Evolutionary conservation across 1,284 basidiomycete genomes (phyloP), one percentile per base, ranked within the genome.

Genomic region (Naganishia albida): DNA sequence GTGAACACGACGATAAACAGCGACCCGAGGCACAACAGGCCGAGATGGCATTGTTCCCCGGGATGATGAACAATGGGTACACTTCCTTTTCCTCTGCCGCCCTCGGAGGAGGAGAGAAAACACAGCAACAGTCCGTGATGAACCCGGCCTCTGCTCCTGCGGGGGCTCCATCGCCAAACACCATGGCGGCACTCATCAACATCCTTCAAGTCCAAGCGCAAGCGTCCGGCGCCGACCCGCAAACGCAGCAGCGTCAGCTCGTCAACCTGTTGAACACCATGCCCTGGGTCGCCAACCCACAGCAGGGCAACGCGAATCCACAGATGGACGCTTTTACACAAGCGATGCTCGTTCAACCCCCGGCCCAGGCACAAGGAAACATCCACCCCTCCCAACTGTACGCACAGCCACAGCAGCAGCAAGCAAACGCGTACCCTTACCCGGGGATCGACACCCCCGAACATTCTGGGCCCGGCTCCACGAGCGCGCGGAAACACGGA

Each of bases 381-480:
- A 15, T 56, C 16, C 34, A 56, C 18, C 38, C 54, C n/a, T 18
- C 28, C n/a, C 34, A 56, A 15, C 38, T 28, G 10, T 30, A 28
- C 18, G 38, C 26, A 30, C n/a, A 57, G 38, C 54, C 28, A n/a
- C n/a, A n/a, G n/a, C n/a, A n/a, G n/a, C 12, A 18, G 13, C 16
- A 26, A 30, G 15, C 43, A 7, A 50, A 28, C 18, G n/a, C 18
- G 3, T 65, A 60, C 43, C 64, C 64, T 2, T 52, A 65, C 25
- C 64, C 64, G 3, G 64, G 64, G 1, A 46, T 65, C 48, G 56
- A 65, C n/a, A 65, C 64, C 3, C 64, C 64, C 13, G 64, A 65
- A 55, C 56, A 59, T 26, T 65, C 64, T 10, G 49, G 40, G 38
- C 34, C 50, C 15, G 30, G 56, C 26, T 30, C 38, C 25, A 16